These are phyloP conservation scores for Cyberlindnera xishuangbannaensis DNA, from an alignment of 805 yeast species.

Conservation along the genomic window DNA sequence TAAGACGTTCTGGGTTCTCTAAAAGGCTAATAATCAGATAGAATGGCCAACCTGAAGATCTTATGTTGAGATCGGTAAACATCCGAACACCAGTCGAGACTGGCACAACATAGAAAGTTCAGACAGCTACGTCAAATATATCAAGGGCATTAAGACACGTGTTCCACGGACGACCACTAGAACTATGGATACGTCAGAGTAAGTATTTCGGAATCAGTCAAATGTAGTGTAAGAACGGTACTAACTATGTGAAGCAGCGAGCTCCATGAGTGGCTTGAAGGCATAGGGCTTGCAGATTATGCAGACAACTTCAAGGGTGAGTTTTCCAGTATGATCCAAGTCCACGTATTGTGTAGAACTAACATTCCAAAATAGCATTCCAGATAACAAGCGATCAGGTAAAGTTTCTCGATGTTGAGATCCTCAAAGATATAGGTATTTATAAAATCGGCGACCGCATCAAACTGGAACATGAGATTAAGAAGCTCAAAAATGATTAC, in stretches of 20 bases:
- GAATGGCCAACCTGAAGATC: no score
- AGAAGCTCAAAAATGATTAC: slow-evolving; percentile 29
- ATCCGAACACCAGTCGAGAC: no score
- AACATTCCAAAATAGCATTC: slow-evolving; percentile 5
- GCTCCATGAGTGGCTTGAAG: slow-evolving; percentile 11
- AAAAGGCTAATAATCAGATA: no score
- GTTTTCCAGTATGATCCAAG: neutral
- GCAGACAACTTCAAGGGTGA: slow-evolving; percentile 7
- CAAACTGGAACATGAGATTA: slow-evolving; percentile 54
- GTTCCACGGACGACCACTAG: no score
- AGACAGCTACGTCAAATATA: no score
- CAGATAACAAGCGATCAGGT: slow-evolving; percentile 22
- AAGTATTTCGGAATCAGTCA: no score
- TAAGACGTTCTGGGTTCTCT: no score
- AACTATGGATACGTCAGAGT: no score
- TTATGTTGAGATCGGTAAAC: no score
- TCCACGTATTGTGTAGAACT: neutral
- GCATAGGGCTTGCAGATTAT: slow-evolving; percentile 6
- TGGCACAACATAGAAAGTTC: no score
- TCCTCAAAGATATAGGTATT: slow-evolving; percentile 70
- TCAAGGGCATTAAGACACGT: no score
- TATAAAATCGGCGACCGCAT: slow-evolving; percentile 80
- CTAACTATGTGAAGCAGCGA: slow-evolving; percentile 3
- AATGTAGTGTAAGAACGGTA: no score
- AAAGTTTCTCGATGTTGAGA: slow-evolving; percentile 43